phyloP scores from a whole-genome alignment of 768 basidiomycete genomes.

The Amanita thiersii region DNA sequence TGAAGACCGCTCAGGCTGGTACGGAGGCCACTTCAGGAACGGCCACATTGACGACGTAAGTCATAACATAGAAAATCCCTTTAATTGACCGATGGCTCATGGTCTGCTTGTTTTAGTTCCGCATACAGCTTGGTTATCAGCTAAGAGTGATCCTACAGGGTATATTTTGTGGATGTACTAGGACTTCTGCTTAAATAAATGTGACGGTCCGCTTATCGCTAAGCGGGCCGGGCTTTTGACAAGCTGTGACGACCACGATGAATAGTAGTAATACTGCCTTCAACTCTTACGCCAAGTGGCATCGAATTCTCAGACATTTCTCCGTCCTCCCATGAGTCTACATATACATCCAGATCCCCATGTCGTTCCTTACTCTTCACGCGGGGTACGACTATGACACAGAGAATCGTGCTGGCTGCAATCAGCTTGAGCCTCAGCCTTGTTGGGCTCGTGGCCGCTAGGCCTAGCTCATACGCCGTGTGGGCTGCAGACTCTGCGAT shows the following conservation, averaged over 20 bases:
- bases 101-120: slow-evolving; percentile 1
- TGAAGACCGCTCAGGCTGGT: slow-evolving; percentile 57
- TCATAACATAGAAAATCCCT: slow-evolving; percentile 14
- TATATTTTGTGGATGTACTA: neutral
- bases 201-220: too few species aligned
- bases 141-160: neutral
- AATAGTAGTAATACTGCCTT: neutral
- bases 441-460: slow-evolving; percentile 12
- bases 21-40: slow-evolving; percentile 56
- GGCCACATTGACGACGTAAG: slow-evolving; percentile 47
- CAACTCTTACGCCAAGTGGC: neutral
- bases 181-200: too few species aligned
- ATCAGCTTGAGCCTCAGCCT: neutral
- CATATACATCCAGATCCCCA: neutral
- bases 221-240: too few species aligned
- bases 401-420: neutral
- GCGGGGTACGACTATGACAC: neutral
- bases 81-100: slow-evolving; percentile 2
- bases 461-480: slow-evolving; percentile 29
- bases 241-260: too few species aligned
- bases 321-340: neutral
- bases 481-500: slow-evolving; percentile 42
- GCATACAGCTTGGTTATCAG: neutral
- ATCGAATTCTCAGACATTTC: neutral
- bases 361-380: neutral